Base-by-base conservation (phyloP, 345 rosid genomes). In the Firmiana major region DNA sequence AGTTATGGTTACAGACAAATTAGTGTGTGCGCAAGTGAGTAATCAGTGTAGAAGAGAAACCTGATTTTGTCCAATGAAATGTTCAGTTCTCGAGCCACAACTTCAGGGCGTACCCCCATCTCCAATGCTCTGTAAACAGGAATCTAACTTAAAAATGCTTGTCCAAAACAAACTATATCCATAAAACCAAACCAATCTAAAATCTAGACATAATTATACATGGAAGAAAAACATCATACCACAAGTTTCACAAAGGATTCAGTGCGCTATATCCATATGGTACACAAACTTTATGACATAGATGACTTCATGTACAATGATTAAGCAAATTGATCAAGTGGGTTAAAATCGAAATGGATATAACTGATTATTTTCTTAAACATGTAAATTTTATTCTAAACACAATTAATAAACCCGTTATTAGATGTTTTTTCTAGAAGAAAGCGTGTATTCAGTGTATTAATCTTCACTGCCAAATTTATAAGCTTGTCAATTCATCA, bases 61-160 rank as follows among this genome's bases (percentile, higher is more conserved):
- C 80, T 89, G 87, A 92, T 87, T 85, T 88, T 87, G 66, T 77
- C 86, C 75, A 72, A 71, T 6, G 93, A 89, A 84, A 92, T 77
- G 58, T 88, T 80, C 34, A 95, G 88, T 34, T 89, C 88, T 16
- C 76, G 90, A 43, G 94, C 89, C 69, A 93, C 84, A 38, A 83
- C 83, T 63, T 85, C 81, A 64, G 84, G 74, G 65, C 90, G 91
- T 22, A 86, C 90, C 74, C 99, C 98, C 79, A 78, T 86, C 75
- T 87, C 88, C 19, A 78, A 76, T 48, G 72, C 78, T n/a, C 99
- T 93, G 86, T 55, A 78, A 45, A 54, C 11, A 76, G 38, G 3
- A 60, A 11, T 51, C n/a, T 4, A 28, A 59, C 45, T 17, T 53
- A 7, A 53, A 16, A 45, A 28, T 11, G 16, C 62, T 9, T n/a